A percentile compares a stretch with the other conserved stretches of the same genome.
These are phyloP conservation scores for Fusarium succisae DNA, from an alignment of 2,329 filamentous ascomycete species.

Conservation along the genomic window DNA sequence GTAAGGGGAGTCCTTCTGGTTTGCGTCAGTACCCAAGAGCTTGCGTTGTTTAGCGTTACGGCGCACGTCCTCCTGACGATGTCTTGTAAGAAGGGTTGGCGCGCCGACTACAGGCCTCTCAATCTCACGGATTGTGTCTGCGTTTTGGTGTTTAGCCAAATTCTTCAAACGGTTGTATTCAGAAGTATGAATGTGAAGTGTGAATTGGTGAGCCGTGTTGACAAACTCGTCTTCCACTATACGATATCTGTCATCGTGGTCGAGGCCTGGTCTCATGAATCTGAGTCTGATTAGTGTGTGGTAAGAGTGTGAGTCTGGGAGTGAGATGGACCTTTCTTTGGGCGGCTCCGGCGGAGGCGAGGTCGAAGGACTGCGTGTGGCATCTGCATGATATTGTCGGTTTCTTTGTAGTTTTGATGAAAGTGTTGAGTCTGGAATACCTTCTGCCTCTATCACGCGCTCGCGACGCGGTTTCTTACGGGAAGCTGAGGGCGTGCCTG, in stretches of 20 bases:
- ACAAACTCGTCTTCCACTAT: slow-evolving; percentile 89
- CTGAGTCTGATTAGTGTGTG: slow-evolving; percentile 46
- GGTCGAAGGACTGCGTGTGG: slow-evolving; percentile 55
- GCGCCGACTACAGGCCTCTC: slow-evolving; percentile 60
- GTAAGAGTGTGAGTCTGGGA: background rate
- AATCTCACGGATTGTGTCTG: slow-evolving; percentile 59
- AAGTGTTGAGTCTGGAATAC: slow-evolving; percentile 22
- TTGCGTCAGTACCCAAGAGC: slow-evolving; percentile 9
- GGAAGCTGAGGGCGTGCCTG: slow-evolving; percentile 3
- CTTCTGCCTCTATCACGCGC: slow-evolving; percentile 37
- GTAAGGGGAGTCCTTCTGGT: slow-evolving; percentile 34
- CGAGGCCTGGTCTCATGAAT: slow-evolving; percentile 71
- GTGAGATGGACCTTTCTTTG: slow-evolving; percentile 52
- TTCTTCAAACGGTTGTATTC: slow-evolving; percentile 77
- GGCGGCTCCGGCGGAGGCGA: slow-evolving; percentile 62
- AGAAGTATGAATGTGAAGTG: slow-evolving; percentile 78
- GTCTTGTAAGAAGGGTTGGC: slow-evolving; percentile 41
- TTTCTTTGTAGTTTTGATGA: background rate
- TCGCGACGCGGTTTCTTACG: slow-evolving; percentile 32
- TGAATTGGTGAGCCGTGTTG: slow-evolving; percentile 73
- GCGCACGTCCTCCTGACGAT: slow-evolving; percentile 31
- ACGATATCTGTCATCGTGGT: slow-evolving; percentile 76
- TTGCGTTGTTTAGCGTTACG: slow-evolving; percentile 41
- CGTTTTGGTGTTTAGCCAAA: slow-evolving; percentile 63
- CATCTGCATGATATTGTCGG: slow-evolving; percentile 22